Evolutionary conservation across 2,329 filamentous ascomycete genomes (phyloP).

Genomic region (Emericellopsis cladophorae): DNA sequence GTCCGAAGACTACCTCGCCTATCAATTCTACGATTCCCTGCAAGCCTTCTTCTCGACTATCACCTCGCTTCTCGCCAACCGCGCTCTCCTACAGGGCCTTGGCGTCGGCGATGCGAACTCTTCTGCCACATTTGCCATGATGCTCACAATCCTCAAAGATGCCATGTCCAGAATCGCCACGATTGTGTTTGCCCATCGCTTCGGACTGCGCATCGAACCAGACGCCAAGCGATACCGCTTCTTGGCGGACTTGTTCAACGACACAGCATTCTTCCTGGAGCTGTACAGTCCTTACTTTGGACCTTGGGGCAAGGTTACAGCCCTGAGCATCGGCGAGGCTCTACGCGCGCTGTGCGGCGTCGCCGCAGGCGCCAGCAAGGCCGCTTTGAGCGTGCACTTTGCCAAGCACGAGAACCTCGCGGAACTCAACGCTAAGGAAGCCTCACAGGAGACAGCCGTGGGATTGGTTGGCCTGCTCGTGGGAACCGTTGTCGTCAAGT

Average conservation of each 20-base stretch:
- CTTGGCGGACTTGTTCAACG: conserved; percentile 80
- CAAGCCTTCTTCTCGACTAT: conserved; percentile 80
- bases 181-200: conserved; percentile 66
- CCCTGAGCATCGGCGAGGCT: conserved; percentile 36
- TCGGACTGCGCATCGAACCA: conserved; percentile 73
- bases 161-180: conserved; percentile 72
- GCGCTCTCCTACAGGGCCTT: conserved; percentile 68
- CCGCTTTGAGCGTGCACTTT: conserved; percentile 85
- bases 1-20: conserved; percentile 71
- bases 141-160: conserved; percentile 74
- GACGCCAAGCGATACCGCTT: conserved; percentile 87
- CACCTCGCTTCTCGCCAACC: conserved; percentile 64
- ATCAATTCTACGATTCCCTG: conserved; percentile 58
- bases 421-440: conserved; percentile 90
- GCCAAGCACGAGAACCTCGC: conserved; percentile 76
- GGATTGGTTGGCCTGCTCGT: conserved; percentile 77
- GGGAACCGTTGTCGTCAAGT: conserved; percentile 69
- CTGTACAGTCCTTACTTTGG: conserved; percentile 66
- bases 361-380: conserved; percentile 80
- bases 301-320: conserved; percentile 30
- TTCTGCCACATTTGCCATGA: conserved; percentile 66
- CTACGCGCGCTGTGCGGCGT: conserved; percentile 67
- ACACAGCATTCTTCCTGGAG: conserved; percentile 75
- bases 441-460: conserved; percentile 89
- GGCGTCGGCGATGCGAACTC: conserved; percentile 73